phyloP scores from a whole-genome alignment of 306 rosid genomes.

The Quercus mongolica region DNA sequence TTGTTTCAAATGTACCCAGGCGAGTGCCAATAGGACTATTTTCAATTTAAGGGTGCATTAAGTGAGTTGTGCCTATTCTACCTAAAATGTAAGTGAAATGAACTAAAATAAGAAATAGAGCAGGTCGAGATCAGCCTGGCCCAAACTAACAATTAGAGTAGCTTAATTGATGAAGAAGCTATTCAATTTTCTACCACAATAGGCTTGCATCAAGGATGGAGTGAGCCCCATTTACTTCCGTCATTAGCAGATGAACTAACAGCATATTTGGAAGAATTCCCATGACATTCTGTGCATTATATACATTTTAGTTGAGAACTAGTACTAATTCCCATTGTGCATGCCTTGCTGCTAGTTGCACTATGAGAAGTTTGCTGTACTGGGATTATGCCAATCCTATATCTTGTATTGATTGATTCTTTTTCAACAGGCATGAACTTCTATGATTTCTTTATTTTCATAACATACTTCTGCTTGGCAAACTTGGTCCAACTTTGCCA shows the following conservation, averaged over 20 bases:
- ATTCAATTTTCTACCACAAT: not conserved
- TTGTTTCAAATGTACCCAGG: not conserved
- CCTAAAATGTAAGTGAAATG: not conserved
- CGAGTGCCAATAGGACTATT: not conserved
- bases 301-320: not conserved
- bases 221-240: not conserved
- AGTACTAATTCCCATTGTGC: not conserved
- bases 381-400: not conserved
- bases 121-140: not conserved
- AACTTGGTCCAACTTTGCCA: conserved; percentile 44
- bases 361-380: not conserved
- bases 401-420: conserved; percentile 17
- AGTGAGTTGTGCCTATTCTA: not conserved
- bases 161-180: not conserved
- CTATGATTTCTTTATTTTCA: conserved; percentile 63
- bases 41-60: not conserved
- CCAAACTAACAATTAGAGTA: not conserved
- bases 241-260: not conserved
- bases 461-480: conserved; percentile 55
- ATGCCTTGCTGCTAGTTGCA: not conserved
- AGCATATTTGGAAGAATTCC: not conserved
- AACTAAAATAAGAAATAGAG: not conserved
- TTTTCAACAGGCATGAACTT: conserved; percentile 83
- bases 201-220: not conserved
- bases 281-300: not conserved